A percentile compares a stretch with the other conserved stretches of the same genome.
phyloP scores from a whole-genome alignment of 2,329 filamentous ascomycete genomes.

The Cyanodermella asteris region DNA sequence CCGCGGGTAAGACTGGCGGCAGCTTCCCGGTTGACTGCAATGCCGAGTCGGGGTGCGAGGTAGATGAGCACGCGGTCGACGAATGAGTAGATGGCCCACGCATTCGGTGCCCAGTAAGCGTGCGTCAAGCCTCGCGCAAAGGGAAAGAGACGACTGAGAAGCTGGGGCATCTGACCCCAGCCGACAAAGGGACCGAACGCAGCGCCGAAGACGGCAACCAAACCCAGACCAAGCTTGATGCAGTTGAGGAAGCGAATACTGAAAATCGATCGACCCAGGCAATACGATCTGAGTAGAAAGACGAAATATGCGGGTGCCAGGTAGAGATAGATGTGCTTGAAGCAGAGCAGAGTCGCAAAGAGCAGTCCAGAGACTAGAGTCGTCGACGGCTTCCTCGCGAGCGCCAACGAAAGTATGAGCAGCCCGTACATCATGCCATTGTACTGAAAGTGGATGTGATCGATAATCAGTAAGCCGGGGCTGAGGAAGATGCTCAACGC shows the following conservation, averaged over 20 bases:
- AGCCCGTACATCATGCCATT: slow-evolving; percentile 93
- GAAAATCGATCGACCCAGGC: slow-evolving; percentile 59
- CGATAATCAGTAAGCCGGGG: slow-evolving; percentile 84
- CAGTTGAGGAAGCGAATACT: slow-evolving; percentile 57
- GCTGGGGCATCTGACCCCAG: slow-evolving; percentile 63
- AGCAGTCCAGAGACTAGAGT: slow-evolving; percentile 58
- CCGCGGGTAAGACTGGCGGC: slow-evolving; percentile 79
- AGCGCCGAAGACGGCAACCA: slow-evolving; percentile 48
- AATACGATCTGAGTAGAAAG: slow-evolving; percentile 74
- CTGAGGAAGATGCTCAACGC: slow-evolving; percentile 80
- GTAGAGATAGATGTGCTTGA: slow-evolving; percentile 98
- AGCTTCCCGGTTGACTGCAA: slow-evolving; percentile 51
- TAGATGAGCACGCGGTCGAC: slow-evolving; percentile 63
- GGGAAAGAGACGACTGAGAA: slow-evolving; percentile 69
- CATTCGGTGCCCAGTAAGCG: slow-evolving; percentile 94
- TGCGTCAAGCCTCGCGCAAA: slow-evolving; percentile 88
- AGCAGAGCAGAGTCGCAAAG: slow-evolving; percentile 69
- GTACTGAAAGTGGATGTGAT: slow-evolving; percentile 98
- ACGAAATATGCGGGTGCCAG: slow-evolving; percentile 90
- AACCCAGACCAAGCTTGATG: slow-evolving; percentile 57
- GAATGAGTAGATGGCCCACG: slow-evolving; percentile 96
- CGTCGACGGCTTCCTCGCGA: slow-evolving; percentile 54
- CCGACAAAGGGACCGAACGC: slow-evolving; percentile 78
- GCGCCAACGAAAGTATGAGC: slow-evolving; percentile 63
- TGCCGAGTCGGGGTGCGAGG: slow-evolving; percentile 60